Evolutionary conservation across 2,329 filamentous ascomycete genomes (phyloP).

Genomic region (Orbilia quercus): DNA sequence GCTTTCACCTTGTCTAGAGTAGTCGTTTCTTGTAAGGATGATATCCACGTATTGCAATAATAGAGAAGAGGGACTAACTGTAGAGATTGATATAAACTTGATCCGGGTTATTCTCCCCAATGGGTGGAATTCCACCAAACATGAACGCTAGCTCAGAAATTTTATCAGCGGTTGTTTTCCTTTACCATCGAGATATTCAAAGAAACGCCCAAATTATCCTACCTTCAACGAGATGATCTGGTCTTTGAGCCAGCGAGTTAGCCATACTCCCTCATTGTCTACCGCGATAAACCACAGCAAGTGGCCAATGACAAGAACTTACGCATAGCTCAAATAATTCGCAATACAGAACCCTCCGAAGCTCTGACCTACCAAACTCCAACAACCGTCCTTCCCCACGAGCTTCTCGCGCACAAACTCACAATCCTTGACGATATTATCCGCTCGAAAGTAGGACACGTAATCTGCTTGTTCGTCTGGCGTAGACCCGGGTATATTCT

Average conservation of each 20-base stretch:
- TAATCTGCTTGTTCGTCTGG: conserved; percentile 79
- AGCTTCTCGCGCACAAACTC: conserved; percentile 84
- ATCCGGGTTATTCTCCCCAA: conserved; percentile 74
- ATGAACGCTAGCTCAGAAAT: conserved; percentile 29
- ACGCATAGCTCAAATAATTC: conserved; percentile 83
- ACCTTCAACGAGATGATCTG: conserved; percentile 45
- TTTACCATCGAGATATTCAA: background rate
- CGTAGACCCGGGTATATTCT: conserved; percentile 74
- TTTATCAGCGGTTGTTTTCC: background rate
- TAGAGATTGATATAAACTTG: conserved; percentile 72
- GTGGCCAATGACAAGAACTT: too few species aligned
- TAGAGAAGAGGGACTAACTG: conserved; percentile 16
- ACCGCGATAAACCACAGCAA: too few species aligned
- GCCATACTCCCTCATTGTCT: too few species aligned
- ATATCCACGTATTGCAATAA: background rate
- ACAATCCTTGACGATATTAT: conserved; percentile 85
- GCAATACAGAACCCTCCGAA: conserved; percentile 89
- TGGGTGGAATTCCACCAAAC: conserved; percentile 79
- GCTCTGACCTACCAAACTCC: conserved; percentile 88
- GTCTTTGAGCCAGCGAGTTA: conserved; percentile 16
- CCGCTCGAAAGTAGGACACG: conserved; percentile 84
- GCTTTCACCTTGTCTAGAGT: conserved; percentile 70
- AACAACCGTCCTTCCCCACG: conserved; percentile 73
- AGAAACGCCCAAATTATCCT: background rate
- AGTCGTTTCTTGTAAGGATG: background rate